These are phyloP conservation scores for Pestalotiopsis fici DNA, from an alignment of 2,329 filamentous ascomycete genomes.

Conservation along the genomic window DNA sequence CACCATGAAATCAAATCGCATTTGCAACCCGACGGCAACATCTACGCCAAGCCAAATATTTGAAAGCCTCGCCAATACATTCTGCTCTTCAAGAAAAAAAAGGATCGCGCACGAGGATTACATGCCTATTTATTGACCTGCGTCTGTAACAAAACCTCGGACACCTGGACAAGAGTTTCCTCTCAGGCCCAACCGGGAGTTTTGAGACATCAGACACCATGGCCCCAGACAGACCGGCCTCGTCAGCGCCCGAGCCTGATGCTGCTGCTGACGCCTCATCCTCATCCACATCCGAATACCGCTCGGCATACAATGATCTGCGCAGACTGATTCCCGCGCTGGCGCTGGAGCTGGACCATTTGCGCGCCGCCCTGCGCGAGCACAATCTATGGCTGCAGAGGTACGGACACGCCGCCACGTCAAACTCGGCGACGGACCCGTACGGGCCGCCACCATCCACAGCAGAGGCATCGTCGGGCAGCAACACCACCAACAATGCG, in stretches of 20 bases:
- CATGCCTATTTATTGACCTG: too few relatives aligned
- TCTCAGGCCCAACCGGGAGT: not conserved
- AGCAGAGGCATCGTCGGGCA: too few relatives aligned
- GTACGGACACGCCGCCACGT: constrained; percentile 19
- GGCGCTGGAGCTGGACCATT: constrained; percentile 27
- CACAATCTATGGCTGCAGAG: constrained; percentile 30
- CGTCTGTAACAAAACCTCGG: too few relatives aligned
- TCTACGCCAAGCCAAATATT: too few relatives aligned
- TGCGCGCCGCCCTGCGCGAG: constrained; percentile 28
- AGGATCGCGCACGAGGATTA: too few relatives aligned
- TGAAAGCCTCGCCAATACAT: too few relatives aligned
- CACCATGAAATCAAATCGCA: not conserved
- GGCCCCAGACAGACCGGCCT: constrained; percentile 8
- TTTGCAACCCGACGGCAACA: not conserved
- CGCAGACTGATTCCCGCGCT: constrained; percentile 25
- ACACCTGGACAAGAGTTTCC: too few relatives aligned
- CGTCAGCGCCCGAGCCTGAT: not conserved
- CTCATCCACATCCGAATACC: constrained; percentile 12
- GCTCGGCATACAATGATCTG: constrained; percentile 26
- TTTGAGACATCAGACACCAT: not conserved
- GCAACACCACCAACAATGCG: not conserved
- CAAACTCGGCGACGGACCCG: constrained; percentile 8
- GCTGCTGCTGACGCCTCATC: constrained; percentile 3
- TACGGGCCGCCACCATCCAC: constrained; percentile 8
- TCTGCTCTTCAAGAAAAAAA: too few relatives aligned